Evolutionary conservation across 208 protist species (phyloP).

Genomic region (Wallacemonas collosoma): DNA sequence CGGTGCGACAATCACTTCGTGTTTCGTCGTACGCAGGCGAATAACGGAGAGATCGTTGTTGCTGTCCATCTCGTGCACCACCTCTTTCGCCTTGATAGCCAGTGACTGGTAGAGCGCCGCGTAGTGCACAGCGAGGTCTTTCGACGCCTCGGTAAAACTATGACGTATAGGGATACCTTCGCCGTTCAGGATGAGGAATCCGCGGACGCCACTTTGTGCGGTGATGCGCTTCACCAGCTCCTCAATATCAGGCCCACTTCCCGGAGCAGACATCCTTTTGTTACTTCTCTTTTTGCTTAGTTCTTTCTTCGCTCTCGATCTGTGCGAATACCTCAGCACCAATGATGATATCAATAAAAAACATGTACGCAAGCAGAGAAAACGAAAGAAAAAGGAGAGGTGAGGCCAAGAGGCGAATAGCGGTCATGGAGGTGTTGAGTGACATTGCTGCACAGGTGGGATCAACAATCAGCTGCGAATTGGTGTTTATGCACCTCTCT

Average conservation of each 20-base stretch:
- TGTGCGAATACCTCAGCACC: no score
- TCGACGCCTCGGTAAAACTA: constrained; percentile 90
- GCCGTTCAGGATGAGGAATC: constrained; percentile 95
- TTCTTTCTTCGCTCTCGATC: background rate
- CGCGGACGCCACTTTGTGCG: constrained; percentile 92
- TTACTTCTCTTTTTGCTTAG: constrained; percentile 15
- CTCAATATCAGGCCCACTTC: constrained; percentile 91
- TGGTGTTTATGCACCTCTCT: no score
- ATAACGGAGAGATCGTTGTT: constrained; percentile 96
- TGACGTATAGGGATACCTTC: constrained; percentile 95
- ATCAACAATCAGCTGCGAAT: no score
- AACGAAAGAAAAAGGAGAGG: no score
- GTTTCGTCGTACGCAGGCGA: constrained; percentile 93
- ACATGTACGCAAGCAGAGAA: no score
- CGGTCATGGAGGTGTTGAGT: no score
- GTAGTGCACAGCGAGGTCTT: constrained; percentile 92
- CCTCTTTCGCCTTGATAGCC: constrained; percentile 89
- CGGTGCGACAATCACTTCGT: constrained; percentile 97
- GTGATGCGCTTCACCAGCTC: constrained; percentile 96
- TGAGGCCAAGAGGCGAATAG: no score
- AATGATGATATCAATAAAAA: no score
- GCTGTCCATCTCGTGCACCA: constrained; percentile 93
- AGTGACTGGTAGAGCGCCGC: constrained; percentile 93
- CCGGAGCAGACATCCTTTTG: constrained; percentile 48
- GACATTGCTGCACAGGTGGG: no score